Base-by-base conservation (phyloP, 495 filamentous ascomycete genomes). In the Friedmanniomyces endolithicus region DNA sequence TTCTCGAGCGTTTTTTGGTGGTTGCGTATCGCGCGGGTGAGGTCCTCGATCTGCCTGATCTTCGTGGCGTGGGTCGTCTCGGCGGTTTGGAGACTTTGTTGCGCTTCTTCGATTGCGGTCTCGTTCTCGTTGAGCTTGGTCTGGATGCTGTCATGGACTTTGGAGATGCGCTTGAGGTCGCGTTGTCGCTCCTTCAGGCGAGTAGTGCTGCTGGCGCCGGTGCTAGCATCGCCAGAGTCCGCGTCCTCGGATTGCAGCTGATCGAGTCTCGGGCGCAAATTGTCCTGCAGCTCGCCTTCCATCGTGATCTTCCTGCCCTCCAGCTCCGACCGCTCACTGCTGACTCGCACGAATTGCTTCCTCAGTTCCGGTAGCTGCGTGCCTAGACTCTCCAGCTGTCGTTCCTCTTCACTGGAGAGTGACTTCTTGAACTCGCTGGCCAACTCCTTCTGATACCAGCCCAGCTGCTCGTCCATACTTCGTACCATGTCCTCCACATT, bases 1-100 rank as follows among this genome's bases (percentile, higher is more conserved):
- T 88, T 92, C 65, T 96, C 90, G 77, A 95, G 87, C 48, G 79
- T 78, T 65, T 94, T 92, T 69, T 95, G 88, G 51, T 89, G 77
- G 54, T 85, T 87, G 64, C 92, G 86, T 53, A 97, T 95, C 8
- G 79, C 78, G 59, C 77, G 80, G 34, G 86, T 81, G 35, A 95
- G 77, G 40, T 90, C 86, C 58, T 87, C 82, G 58, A 86, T 77
- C 22, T 78, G 69, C 17, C 78, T 75, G 59, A 87, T 80, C 61
- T 78, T 83, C 25, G 46, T 39, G 7, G 50, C 40, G 46, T 31
- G 59, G 6, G 14, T 20, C 9, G 39, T 20, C n/a, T 83, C 85
- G 54, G 47, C 25, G 14, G 16, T 53, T 37, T 59, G 54, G 20
- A 64, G 47, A 9, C 39, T n/a, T 34, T 58, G 44, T 23, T 61